Evolutionary conservation across 1,284 basidiomycete species (phyloP).

Genomic region (Pseudomicrostroma phylloplanum): DNA sequence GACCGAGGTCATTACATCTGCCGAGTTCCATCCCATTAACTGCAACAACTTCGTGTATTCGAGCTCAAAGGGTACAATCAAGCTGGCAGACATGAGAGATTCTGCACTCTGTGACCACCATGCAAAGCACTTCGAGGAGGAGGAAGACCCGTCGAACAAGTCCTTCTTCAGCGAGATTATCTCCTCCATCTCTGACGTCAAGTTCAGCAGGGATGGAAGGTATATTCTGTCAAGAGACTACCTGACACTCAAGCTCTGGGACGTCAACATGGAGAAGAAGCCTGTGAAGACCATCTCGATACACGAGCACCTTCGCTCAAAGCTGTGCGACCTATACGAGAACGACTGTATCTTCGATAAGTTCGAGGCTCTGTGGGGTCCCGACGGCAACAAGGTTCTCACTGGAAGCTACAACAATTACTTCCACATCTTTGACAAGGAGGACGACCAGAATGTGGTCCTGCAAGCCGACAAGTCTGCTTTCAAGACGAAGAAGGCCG

Average conservation of each 20-base stretch:
- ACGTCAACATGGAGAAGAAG: constrained; percentile 96
- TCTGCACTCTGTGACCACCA: constrained; percentile 93
- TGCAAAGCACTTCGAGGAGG: constrained; percentile 74
- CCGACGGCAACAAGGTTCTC: constrained; percentile 43
- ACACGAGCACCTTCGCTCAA: constrained; percentile 93
- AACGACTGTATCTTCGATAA: constrained; percentile 99
- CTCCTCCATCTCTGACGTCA: constrained; percentile 98
- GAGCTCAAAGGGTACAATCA: constrained; percentile 98
- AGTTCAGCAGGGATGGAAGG: constrained; percentile 93
- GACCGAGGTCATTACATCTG: constrained; percentile 98
- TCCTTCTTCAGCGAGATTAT: constrained; percentile 99
- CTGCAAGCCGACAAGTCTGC: constrained; percentile 98
- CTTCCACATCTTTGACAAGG: constrained; percentile 97
- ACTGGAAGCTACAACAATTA: constrained; percentile 99
- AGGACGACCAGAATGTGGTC: constrained; percentile 71
- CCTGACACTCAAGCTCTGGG: constrained; percentile 97
- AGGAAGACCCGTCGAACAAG: constrained; percentile 92
- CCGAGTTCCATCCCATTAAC: constrained; percentile 94
- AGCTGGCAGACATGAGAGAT: constrained; percentile 99
- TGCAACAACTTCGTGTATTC: constrained; percentile 99
- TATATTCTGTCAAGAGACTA: constrained; percentile 97
- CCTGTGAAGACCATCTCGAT: constrained; percentile 97
- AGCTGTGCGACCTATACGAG: constrained; percentile 97
- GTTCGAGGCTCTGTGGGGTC: constrained; percentile 60
- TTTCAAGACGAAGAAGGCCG: constrained; percentile 91